Percentiles rank a stretch among this genome's conserved stretches.
phyloP scores from a whole-genome alignment of 345 rosid genomes.

The Melastoma malabathricum region DNA sequence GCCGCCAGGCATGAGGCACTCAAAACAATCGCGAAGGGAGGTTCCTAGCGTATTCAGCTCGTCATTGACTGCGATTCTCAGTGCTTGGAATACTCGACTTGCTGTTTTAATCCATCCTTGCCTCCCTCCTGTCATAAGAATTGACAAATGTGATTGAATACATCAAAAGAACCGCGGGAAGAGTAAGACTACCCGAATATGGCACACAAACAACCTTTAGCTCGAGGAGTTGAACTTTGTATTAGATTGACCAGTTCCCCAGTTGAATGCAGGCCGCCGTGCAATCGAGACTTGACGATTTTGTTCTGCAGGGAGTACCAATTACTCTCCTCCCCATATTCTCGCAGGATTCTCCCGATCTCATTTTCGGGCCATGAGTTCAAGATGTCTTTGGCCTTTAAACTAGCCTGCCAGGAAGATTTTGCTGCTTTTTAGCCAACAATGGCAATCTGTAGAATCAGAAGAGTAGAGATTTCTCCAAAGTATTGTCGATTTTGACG shows the following conservation, averaged over 20 bases:
- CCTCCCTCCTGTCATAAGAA: constrained; percentile 49
- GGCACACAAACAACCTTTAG: constrained; percentile 30
- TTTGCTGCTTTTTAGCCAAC: too few species aligned
- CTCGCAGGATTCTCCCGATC: constrained; percentile 59
- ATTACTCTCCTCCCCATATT: constrained; percentile 83
- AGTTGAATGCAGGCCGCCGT: constrained; percentile 79
- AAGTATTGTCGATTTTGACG: too few species aligned
- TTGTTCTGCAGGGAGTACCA: constrained; percentile 57
- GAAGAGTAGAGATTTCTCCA: too few species aligned
- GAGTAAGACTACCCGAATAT: background rate
- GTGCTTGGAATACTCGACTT: constrained; percentile 80
- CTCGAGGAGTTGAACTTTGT: constrained; percentile 21
- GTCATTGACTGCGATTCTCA: constrained; percentile 86
- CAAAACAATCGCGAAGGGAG: constrained; percentile 52
- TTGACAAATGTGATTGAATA: background rate
- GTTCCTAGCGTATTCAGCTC: constrained; percentile 69
- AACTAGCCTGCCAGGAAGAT: constrained; percentile 42
- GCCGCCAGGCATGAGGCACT: constrained; percentile 79
- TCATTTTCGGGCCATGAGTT: constrained; percentile 80
- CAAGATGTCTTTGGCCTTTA: constrained; percentile 73
- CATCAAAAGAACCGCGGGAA: background rate
- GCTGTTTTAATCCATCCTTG: constrained; percentile 99
- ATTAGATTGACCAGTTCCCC: constrained; percentile 62
- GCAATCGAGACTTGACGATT: constrained; percentile 51
- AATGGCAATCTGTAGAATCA: too few species aligned